Percentiles rank a stretch among this genome's conserved stretches.
Evolutionary conservation across 768 basidiomycete species (phyloP).

Genomic region (Termitomyces titanicus): DNA sequence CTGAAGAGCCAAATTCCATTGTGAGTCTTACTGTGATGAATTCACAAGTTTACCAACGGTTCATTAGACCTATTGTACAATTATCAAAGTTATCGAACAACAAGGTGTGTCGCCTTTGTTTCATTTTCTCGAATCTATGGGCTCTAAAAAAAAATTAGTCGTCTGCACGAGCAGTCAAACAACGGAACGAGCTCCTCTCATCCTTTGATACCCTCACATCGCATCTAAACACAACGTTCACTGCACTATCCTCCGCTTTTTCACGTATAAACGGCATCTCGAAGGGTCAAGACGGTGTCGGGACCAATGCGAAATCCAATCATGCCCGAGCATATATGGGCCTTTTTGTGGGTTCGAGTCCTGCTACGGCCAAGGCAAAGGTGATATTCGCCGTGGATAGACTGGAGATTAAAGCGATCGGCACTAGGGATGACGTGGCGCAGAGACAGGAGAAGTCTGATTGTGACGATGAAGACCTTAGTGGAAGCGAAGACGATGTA

Average conservation of each 20-base stretch:
- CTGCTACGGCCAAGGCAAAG: constrained; percentile 56
- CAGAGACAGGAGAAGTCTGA: constrained; percentile 20
- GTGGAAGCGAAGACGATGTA: constrained; percentile 12
- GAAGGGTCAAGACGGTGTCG: neutral
- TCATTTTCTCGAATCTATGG: neutral
- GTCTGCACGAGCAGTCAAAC: constrained; percentile 49
- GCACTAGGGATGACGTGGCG: constrained; percentile 28
- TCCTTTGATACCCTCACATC: constrained; percentile 71
- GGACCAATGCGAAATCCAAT: neutral
- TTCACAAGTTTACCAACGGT: neutral
- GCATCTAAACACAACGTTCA: constrained; percentile 73
- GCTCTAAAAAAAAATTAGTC: constrained; percentile 24
- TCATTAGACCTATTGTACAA: constrained; percentile 59
- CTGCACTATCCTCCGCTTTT: constrained; percentile 65
- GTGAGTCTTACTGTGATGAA: constrained; percentile 52
- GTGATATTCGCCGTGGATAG: constrained; percentile 65
- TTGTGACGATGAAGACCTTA: constrained; percentile 14
- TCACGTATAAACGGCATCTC: constrained; percentile 27
- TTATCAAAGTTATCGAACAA: constrained; percentile 49
- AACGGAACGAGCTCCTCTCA: constrained; percentile 55
- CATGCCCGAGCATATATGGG: constrained; percentile 48
- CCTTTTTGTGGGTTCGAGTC: constrained; percentile 63
- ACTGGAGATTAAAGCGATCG: constrained; percentile 48
- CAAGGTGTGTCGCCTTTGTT: constrained; percentile 30
- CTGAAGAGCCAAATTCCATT: constrained; percentile 67